phyloP scores from a whole-genome alignment of 768 basidiomycete genomes.

The Pleurotus citrinopileatus region DNA sequence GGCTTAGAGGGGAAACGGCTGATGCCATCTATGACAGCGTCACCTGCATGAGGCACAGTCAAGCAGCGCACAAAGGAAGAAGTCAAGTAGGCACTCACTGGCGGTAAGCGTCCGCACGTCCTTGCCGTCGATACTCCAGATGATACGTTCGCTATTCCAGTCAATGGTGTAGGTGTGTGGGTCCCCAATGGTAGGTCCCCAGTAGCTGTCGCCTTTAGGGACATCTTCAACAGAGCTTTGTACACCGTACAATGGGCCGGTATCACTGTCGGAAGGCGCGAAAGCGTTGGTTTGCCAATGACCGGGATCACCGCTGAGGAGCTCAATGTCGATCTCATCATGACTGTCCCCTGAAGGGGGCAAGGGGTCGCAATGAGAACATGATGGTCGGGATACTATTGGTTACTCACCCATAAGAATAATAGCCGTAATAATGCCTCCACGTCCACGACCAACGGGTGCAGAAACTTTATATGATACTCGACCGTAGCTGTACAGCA shows the following conservation, averaged over 20 bases:
- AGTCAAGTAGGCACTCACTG: conserved; percentile 15
- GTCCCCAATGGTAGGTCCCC: conserved; percentile 10
- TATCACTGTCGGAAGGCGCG: conserved; percentile 25
- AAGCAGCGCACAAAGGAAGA: neutral
- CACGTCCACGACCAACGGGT: conserved; percentile 26
- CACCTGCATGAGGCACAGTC: neutral
- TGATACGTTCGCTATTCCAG: conserved; percentile 33
- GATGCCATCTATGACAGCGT: neutral
- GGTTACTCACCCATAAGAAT: conserved; percentile 33
- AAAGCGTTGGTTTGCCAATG: conserved; percentile 43
- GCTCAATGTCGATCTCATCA: conserved; percentile 43
- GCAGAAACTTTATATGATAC: conserved; percentile 30
- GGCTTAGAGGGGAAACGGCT: conserved; percentile 33
- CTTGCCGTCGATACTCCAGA: conserved; percentile 36
- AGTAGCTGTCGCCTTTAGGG: neutral
- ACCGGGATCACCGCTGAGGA: conserved; percentile 31
- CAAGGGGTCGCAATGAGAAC: neutral
- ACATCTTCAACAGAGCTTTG: conserved; percentile 31
- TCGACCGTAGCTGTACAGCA: conserved; percentile 26
- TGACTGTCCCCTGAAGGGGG: conserved; percentile 14
- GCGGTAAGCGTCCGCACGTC: conserved; percentile 27
- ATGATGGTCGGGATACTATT: neutral
- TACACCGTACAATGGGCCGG: conserved; percentile 31
- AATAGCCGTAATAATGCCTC: conserved; percentile 31
- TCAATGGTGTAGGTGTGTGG: conserved; percentile 36